Base-by-base conservation (phyloP, 805 yeast genomes). In the Wickerhamomyces queroliae region DNA sequence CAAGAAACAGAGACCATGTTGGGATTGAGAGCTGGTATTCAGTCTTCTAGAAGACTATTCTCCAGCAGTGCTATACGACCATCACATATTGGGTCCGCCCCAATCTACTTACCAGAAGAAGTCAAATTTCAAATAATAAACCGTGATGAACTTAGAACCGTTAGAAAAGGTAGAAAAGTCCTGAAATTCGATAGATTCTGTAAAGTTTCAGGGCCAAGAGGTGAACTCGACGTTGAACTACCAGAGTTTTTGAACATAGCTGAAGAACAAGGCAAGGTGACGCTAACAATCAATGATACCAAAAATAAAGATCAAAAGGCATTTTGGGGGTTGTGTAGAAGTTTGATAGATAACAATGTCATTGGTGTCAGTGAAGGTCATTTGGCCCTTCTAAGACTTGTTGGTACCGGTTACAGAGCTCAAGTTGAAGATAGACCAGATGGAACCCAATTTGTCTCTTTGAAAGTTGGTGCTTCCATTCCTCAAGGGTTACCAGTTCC, bases 391-490 rank as follows among this genome's bases (percentile, higher is more conserved):
- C 71, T 93, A 47, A 85, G 80, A 63, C 82, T 93, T 49, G 95
- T 88, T 15, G 99, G 99, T 48, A 91, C 98, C 11, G 99, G 99
- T 60, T 93, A 85, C 74, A 80, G 98, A 64, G 96, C 95, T 3
- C 71, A 76, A 44, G 58, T 91, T 16, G 95, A 86, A 50, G 74
- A 74, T 34, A 59, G 56, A 35, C 22, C 33, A 30, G 64, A 68
- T 21, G 68, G 66, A 9, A 62, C 61, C 29, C 69, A 76, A 42
- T 70, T 73, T 58, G 82, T 91, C 15, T 74, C 76, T 43, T 73
- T 91, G 61, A 89, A 93, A 58, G 83, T 90, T 19, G 99, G 99
- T 25, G 87, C 80, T 55, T 88, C 95, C 35, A 80, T 80, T 49
- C 78, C 81, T 30, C 90, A 89, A 47, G 82, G 82, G 20, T 69